Evolutionary conservation across 192 early-diverging fungal genomes (phyloP).

Genomic region (Coemansia sp.): DNA sequence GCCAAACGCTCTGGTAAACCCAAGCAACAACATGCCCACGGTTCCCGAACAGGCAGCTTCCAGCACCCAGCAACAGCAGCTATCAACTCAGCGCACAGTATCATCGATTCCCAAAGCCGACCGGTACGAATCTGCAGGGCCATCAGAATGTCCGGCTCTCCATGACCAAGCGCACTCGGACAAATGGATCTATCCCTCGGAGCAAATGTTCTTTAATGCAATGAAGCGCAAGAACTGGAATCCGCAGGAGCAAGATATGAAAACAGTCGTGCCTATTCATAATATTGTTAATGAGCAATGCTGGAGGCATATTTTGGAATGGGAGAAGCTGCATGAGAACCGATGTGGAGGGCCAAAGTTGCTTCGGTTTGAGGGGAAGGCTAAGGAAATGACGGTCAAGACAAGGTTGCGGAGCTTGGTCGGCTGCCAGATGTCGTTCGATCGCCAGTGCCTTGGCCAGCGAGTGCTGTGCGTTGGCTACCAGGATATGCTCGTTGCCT

Average conservation of each 20-base stretch:
- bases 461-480: slow-evolving; percentile 67
- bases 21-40: slow-evolving; percentile 64
- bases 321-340: slow-evolving; percentile 60
- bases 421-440: slow-evolving; percentile 78
- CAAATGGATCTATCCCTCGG: slow-evolving; percentile 86
- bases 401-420: slow-evolving; percentile 37
- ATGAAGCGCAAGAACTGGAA: slow-evolving; percentile 91
- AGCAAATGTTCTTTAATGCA: slow-evolving; percentile 96
- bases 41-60: slow-evolving; percentile 53
- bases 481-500: slow-evolving; percentile 67
- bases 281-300: slow-evolving; percentile 91
- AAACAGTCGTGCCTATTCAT: slow-evolving; percentile 88
- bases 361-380: slow-evolving; percentile 47
- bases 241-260: slow-evolving; percentile 78
- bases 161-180: slow-evolving; percentile 15
- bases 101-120: slow-evolving; percentile 75
- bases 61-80: slow-evolving; percentile 39
- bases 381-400: slow-evolving; percentile 34
- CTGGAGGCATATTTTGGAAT: slow-evolving; percentile 82
- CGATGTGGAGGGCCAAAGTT: slow-evolving; percentile 40
- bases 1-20: slow-evolving; percentile 39
- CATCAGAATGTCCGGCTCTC: slow-evolving; percentile 32
- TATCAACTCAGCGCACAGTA: slow-evolving; percentile 65
- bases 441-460: slow-evolving; percentile 79
- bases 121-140: slow-evolving; percentile 50